phyloP scores from a whole-genome alignment of 2,329 filamentous ascomycete species.

The Aspergillus sp. region DNA sequence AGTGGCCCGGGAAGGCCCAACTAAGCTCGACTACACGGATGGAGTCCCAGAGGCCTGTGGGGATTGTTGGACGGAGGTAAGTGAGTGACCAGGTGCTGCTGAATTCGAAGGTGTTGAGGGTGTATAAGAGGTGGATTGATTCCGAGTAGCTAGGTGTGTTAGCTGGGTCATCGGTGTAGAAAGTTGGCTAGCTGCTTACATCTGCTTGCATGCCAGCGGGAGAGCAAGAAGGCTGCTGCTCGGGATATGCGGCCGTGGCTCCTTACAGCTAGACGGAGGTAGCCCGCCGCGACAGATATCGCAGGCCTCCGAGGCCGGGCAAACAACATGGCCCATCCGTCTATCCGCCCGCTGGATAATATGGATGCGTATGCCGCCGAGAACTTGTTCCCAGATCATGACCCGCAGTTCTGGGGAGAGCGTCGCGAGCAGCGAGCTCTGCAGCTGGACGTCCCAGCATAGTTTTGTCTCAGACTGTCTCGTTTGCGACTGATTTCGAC shows the following conservation, averaged over 20 bases:
- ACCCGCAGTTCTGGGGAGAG: slow-evolving; percentile 38
- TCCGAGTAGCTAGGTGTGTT: slow-evolving; percentile 32
- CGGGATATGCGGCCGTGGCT: not conserved
- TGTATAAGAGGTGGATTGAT: slow-evolving; percentile 36
- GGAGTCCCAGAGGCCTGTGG: slow-evolving; percentile 25
- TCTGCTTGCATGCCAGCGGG: slow-evolving; percentile 36
- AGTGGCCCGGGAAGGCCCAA: slow-evolving; percentile 42
- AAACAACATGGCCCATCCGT: slow-evolving; percentile 34
- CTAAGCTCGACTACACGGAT: slow-evolving; percentile 37
- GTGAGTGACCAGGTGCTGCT: slow-evolving; percentile 42
- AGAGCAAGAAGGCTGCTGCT: slow-evolving; percentile 26
- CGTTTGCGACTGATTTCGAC: slow-evolving; percentile 9
- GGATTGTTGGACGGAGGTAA: slow-evolving; percentile 37
- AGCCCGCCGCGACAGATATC: slow-evolving; percentile 35
- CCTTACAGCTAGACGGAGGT: slow-evolving; percentile 26
- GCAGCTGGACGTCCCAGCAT: slow-evolving; percentile 20
- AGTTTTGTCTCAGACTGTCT: slow-evolving; percentile 15
- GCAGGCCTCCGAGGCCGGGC: slow-evolving; percentile 28
- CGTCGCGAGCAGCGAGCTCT: slow-evolving; percentile 30
- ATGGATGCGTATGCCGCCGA: slow-evolving; percentile 33
- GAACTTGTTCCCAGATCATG: slow-evolving; percentile 37
- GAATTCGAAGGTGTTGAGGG: slow-evolving; percentile 37
- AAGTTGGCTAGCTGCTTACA: slow-evolving; percentile 22
- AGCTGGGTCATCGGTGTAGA: not conserved
- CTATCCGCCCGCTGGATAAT: slow-evolving; percentile 34